Evolutionary conservation across 805 yeast genomes (phyloP).

Genomic region (Candida koratica): DNA sequence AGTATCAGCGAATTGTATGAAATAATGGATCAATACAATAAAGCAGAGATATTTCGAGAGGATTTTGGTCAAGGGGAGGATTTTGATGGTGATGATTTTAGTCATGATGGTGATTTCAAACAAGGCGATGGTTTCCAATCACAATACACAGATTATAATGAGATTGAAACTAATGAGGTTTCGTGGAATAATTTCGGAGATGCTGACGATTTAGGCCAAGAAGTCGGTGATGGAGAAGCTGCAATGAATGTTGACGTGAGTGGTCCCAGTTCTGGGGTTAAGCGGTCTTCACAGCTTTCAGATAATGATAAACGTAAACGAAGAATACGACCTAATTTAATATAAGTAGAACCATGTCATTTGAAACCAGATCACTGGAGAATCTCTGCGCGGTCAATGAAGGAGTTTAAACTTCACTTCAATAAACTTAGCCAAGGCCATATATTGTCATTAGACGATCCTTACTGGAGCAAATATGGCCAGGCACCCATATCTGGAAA

Average conservation of each 20-base stretch:
- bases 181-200: slow-evolving; percentile 24
- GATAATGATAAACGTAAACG: slow-evolving; percentile 2
- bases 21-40: slow-evolving; percentile 36
- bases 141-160: too few relatives aligned
- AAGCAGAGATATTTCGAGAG: slow-evolving; percentile 32
- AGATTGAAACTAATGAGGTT: slow-evolving; percentile 1
- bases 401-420: slow-evolving; percentile 52
- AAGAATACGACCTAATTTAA: not conserved
- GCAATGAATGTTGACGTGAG: slow-evolving; percentile 44
- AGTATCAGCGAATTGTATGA: slow-evolving; percentile 20
- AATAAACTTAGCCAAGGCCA: slow-evolving; percentile 50
- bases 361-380: too few relatives aligned
- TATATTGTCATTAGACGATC: slow-evolving; percentile 24
- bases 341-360: too few relatives aligned
- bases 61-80: slow-evolving; percentile 17
- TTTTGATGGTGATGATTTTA: slow-evolving; percentile 12
- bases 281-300: slow-evolving; percentile 26
- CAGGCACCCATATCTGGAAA: not conserved
- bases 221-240: slow-evolving; percentile 22
- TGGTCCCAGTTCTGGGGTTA: slow-evolving; percentile 33
- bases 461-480: slow-evolving; percentile 33
- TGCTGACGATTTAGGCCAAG: slow-evolving; percentile 23
- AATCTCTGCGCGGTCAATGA: too few relatives aligned
- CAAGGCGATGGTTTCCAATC: too few relatives aligned
- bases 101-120: too few relatives aligned